Percentiles rank a stretch among this genome's conserved stretches.
Conservation (phyloP, 2,329 filamentous ascomycete genomes). For the Diaporthe aspalathi region DNA sequence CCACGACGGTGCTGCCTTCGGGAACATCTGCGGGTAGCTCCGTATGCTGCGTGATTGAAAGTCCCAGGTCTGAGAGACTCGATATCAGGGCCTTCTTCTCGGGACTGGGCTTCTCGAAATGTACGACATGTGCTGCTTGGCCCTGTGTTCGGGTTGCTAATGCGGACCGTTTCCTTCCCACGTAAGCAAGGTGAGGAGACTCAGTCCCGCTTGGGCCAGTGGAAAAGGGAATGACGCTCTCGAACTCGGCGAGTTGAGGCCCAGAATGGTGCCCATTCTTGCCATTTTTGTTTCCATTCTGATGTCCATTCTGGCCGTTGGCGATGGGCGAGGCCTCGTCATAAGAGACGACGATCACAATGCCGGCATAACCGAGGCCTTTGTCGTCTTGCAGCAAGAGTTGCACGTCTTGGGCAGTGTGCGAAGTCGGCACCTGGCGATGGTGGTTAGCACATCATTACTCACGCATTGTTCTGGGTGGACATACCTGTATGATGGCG, state of each 20-base stretch:
- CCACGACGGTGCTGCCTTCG: background rate
- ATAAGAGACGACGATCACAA: background rate
- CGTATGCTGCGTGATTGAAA: background rate
- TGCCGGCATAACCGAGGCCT: background rate
- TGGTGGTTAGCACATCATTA: rapidly evolving
- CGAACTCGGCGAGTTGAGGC: background rate
- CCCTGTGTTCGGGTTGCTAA: background rate
- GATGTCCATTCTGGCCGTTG: background rate
- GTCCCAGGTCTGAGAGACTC: background rate
- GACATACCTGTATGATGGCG: background rate
- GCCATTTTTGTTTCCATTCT: background rate
- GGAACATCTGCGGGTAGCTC: background rate
- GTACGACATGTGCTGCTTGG: background rate
- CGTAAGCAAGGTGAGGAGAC: background rate
- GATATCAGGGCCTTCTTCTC: background rate
- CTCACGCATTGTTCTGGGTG: background rate
- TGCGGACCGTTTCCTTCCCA: background rate
- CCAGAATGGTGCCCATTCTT: background rate
- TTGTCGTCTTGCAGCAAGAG: background rate
- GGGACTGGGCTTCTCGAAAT: background rate
- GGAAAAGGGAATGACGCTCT: background rate
- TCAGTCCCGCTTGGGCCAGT: background rate
- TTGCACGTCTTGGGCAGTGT: background rate
- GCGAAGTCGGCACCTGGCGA: background rate
- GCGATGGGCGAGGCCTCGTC: background rate